Evolutionary conservation across 148 eudicot species (phyloP).

Genomic region (Silene conica): DNA sequence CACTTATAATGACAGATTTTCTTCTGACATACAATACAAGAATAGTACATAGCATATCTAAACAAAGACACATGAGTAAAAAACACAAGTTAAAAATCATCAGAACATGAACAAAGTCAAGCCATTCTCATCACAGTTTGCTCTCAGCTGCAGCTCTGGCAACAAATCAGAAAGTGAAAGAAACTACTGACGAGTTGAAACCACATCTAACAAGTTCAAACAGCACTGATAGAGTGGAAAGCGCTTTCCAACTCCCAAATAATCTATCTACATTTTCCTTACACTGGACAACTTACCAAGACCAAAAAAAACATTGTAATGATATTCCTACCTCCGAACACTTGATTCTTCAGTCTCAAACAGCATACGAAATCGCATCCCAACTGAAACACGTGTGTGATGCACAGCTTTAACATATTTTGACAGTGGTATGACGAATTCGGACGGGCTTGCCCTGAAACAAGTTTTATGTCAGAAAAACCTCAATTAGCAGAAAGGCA

Average conservation of each 20-base stretch:
- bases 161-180: slow-evolving; percentile 1
- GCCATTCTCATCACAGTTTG: neutral
- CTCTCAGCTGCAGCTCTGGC: neutral
- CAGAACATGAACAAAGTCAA: neutral
- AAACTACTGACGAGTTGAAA: neutral
- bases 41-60: neutral
- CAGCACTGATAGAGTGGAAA: neutral
- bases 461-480: slow-evolving; percentile 14
- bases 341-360: slow-evolving; percentile 99
- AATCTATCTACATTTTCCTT: neutral
- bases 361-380: slow-evolving; percentile 99
- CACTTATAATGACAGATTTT: neutral
- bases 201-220: neutral
- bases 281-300: neutral
- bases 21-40: neutral
- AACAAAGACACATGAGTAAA: too few species aligned
- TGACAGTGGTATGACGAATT: slow-evolving; percentile 85
- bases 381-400: slow-evolving; percentile 97
- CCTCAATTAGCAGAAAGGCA: neutral
- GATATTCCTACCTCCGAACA: slow-evolving; percentile 71
- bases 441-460: slow-evolving; percentile 91
- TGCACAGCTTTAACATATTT: slow-evolving; percentile 90
- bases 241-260: neutral
- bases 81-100: too few species aligned
- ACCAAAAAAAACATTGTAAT: neutral